A percentile compares a stretch with the other conserved stretches of the same genome.
Evolutionary conservation across 139 green algal species (phyloP).

Genomic region (Mychonastes homosphaera): DNA sequence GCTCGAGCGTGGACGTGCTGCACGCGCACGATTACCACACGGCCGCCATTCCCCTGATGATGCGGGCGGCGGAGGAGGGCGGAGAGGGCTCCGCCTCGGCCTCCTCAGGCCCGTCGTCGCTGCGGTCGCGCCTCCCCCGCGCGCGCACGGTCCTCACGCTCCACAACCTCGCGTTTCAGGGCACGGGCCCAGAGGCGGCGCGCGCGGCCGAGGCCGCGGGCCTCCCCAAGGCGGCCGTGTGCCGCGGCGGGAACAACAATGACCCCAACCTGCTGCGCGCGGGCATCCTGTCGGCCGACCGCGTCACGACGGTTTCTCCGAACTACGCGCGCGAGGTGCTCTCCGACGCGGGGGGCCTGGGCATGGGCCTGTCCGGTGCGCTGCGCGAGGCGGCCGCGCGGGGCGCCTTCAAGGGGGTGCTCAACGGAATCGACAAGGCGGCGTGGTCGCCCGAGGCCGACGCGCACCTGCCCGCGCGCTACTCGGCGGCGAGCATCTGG

Average conservation of each 20-base stretch:
- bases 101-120: neutral
- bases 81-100: neutral
- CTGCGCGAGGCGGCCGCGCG: constrained; percentile 25
- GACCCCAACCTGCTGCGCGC: neutral
- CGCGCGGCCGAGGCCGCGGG: no score
- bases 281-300: neutral
- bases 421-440: constrained; percentile 87
- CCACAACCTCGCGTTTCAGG: constrained; percentile 80
- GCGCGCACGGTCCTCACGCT: constrained; percentile 67
- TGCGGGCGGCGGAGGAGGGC: neutral
- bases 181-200: no score
- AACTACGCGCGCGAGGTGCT: constrained; percentile 77
- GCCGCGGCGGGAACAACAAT: neutral
- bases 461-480: constrained; percentile 49
- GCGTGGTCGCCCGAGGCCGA: constrained; percentile 59
- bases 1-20: constrained; percentile 34
- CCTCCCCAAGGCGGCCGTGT: neutral
- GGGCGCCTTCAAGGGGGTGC: constrained; percentile 51
- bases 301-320: constrained; percentile 83
- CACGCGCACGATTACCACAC: constrained; percentile 90
- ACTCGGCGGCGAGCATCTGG: constrained; percentile 15
- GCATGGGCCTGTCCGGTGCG: constrained; percentile 29
- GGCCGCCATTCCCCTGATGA: constrained; percentile 12
- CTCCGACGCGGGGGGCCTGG: constrained; percentile 18
- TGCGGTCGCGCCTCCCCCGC: constrained; percentile 17